A percentile compares a stretch with the other conserved stretches of the same genome.
Conservation (phyloP, 2,329 filamentous ascomycete genomes). For the Cadophora gregata region DNA sequence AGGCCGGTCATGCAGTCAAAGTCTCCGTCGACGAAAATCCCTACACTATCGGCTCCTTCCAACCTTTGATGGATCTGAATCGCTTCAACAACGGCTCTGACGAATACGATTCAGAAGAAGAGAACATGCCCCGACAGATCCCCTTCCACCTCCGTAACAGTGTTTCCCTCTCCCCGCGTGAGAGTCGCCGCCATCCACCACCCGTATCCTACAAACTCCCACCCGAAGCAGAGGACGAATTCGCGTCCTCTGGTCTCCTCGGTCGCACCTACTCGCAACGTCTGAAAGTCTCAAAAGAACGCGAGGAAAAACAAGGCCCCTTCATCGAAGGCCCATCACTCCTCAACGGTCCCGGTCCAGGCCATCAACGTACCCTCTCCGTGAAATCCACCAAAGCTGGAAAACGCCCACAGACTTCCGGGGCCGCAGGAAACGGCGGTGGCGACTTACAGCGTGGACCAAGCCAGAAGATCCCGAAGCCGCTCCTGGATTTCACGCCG, state of each 20-base stretch:
- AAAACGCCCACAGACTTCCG: constrained; percentile 17
- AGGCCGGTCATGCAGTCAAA: constrained; percentile 41
- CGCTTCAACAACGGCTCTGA: constrained; percentile 50
- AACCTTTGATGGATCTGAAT: constrained; percentile 69
- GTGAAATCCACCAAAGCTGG: constrained; percentile 30
- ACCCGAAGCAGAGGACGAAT: constrained; percentile 45
- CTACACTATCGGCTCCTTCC: constrained; percentile 71
- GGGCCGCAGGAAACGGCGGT: constrained; percentile 5
- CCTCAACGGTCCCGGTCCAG: constrained; percentile 51
- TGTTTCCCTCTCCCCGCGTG: constrained; percentile 26
- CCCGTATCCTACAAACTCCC: constrained; percentile 37
- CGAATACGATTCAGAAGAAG: constrained; percentile 40
- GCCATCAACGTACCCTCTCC: constrained; percentile 38
- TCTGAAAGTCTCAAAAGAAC: constrained; percentile 44
- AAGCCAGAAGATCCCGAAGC: constrained; percentile 49
- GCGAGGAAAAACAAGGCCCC: constrained; percentile 9
- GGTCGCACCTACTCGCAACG: constrained; percentile 56
- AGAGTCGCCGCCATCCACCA: constrained; percentile 37
- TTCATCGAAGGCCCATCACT: constrained; percentile 53
- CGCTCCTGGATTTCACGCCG: constrained; percentile 72
- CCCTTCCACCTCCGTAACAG: constrained; percentile 43
- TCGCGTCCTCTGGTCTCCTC: constrained; percentile 53
- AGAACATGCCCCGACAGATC: constrained; percentile 39
- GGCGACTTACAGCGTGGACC: constrained; percentile 24
- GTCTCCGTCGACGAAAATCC: constrained; percentile 56